Evolutionary conservation across 441 rosid species (phyloP).

Genomic region (Euphorbia corollata): DNA sequence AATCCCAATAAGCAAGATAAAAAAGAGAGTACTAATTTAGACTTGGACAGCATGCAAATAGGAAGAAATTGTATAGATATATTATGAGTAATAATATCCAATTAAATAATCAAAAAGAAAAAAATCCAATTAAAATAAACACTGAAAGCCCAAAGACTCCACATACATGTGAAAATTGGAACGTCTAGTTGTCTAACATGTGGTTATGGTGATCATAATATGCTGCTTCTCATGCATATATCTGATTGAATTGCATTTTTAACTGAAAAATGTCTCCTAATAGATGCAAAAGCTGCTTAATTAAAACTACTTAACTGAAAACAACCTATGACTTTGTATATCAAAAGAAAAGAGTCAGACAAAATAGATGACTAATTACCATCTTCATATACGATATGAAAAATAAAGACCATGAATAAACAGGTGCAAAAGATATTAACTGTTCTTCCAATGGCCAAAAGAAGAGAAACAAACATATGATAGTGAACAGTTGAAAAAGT

Average conservation of each 20-base stretch:
- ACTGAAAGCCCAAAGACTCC: neutral
- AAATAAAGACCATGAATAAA: constrained; percentile 12
- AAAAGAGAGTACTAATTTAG: too few relatives aligned
- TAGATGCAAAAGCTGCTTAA: too few relatives aligned
- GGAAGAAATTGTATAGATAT: neutral
- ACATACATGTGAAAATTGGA: neutral
- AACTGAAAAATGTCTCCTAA: too few relatives aligned
- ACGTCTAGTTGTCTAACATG: too few relatives aligned
- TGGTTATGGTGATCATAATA: too few relatives aligned
- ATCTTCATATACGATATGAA: neutral
- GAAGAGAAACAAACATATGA: constrained; percentile 4
- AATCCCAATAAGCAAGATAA: too few relatives aligned
- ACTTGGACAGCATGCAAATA: too few relatives aligned
- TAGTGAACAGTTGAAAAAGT: neutral
- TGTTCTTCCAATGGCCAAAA: constrained; percentile 18
- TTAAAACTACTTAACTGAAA: too few relatives aligned
- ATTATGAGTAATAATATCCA: neutral
- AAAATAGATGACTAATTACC: neutral
- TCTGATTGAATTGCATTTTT: neutral
- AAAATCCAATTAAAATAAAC: too few relatives aligned
- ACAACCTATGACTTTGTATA: too few relatives aligned
- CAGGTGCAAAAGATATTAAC: constrained; percentile 12
- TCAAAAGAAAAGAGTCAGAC: too few relatives aligned
- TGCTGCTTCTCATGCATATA: neutral
- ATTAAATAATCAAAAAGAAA: too few relatives aligned